These are phyloP conservation scores for Globisporangium apiculatum DNA, from an alignment of 352 stramenopile genomes.

Conservation along the genomic window DNA sequence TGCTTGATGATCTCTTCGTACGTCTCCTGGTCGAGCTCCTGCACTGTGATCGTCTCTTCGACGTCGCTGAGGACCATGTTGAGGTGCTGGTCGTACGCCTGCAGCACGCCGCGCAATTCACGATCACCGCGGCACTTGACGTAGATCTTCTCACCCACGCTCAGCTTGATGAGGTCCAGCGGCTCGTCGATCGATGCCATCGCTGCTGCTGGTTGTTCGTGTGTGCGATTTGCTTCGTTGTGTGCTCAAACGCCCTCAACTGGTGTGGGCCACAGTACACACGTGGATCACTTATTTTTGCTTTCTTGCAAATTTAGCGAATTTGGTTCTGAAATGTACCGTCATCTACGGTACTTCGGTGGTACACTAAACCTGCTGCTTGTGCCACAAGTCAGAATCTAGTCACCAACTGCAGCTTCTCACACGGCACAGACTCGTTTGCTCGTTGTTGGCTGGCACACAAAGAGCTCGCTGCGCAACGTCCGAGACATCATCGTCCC, in stretches of 20 bases:
- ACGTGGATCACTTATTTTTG: no score
- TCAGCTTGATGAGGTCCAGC: conserved; percentile 98
- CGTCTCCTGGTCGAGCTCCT: conserved; percentile 96
- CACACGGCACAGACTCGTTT: no score
- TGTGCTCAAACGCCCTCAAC: not conserved
- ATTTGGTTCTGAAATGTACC: no score
- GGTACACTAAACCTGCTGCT: no score
- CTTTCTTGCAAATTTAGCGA: no score
- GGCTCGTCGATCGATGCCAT: conserved; percentile 93
- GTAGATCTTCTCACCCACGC: conserved; percentile 97
- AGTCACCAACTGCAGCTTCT: no score
- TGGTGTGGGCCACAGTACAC: no score
- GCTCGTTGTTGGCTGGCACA: no score
- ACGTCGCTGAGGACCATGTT: conserved; percentile 99
- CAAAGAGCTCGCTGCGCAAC: no score
- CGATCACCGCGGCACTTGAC: conserved; percentile 98
- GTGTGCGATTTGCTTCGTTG: not conserved
- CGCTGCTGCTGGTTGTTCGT: not conserved
- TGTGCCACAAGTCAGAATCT: no score
- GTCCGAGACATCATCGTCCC: no score
- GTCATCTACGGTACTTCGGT: no score
- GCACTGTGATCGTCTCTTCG: conserved; percentile 97
- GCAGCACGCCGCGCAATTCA: conserved; percentile 95
- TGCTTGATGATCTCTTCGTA: conserved; percentile 97
- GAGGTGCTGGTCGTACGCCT: conserved; percentile 98